Percentiles rank a stretch among this genome's conserved stretches.
These are phyloP conservation scores for Cajanus cajan DNA, from an alignment of 306 rosid genomes.

Conservation along the genomic window DNA sequence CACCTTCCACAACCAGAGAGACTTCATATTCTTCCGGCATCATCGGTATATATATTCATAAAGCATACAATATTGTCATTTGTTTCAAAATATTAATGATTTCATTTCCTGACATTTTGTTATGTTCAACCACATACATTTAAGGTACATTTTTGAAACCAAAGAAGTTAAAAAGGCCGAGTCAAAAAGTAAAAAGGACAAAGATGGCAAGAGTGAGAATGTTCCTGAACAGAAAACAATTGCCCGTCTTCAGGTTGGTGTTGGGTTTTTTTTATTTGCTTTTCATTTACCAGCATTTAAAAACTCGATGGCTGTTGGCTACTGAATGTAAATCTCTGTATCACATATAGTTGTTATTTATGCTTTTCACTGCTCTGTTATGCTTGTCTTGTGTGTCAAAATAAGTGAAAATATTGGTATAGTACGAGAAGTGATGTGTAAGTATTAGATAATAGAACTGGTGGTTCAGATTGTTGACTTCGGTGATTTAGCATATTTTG, in stretches of 20 bases:
- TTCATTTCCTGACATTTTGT: conserved; percentile 25
- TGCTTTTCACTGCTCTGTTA: neutral
- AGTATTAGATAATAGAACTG: neutral
- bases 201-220: conserved; percentile 48
- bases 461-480: conserved; percentile 1
- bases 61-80: neutral
- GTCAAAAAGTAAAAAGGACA: conserved; percentile 50
- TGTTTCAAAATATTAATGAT: neutral
- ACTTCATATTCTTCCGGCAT: conserved; percentile 89
- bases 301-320: neutral
- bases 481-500: neutral
- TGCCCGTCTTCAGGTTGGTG: conserved; percentile 86
- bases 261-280: neutral
- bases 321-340: neutral
- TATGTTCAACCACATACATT: conserved; percentile 12
- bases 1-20: conserved; percentile 94
- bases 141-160: conserved; percentile 79
- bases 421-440: neutral
- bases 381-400: neutral
- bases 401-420: neutral
- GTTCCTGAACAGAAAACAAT: conserved; percentile 48
- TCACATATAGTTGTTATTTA: neutral
- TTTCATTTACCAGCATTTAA: conserved; percentile 12
- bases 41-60: conserved; percentile 60
- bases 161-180: conserved; percentile 60